These are phyloP conservation scores for Boeremia lycopersici DNA, from an alignment of 2,329 filamentous ascomycete genomes.

Conservation along the genomic window DNA sequence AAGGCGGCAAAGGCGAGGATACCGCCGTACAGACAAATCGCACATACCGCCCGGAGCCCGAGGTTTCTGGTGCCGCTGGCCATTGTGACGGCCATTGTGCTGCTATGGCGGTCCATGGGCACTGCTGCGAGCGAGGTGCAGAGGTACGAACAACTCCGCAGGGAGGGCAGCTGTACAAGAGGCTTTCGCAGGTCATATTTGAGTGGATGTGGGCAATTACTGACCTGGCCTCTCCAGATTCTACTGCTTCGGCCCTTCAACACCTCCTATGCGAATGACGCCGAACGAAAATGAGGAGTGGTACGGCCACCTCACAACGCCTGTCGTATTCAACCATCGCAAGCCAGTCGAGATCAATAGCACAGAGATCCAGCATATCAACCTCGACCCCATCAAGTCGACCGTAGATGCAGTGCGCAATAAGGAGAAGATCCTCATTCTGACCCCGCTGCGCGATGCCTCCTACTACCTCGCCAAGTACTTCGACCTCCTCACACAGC, in stretches of 20 bases:
- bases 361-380: slow-evolving; percentile 75
- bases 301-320: slow-evolving; percentile 87
- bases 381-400: slow-evolving; percentile 85
- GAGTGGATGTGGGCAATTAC: slow-evolving; percentile 4
- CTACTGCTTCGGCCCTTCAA: slow-evolving; percentile 94
- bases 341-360: slow-evolving; percentile 84
- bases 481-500: slow-evolving; percentile 87
- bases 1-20: slow-evolving; percentile 83
- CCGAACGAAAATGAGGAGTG: slow-evolving; percentile 89
- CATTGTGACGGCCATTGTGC: slow-evolving; percentile 71
- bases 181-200: slow-evolving; percentile 2
- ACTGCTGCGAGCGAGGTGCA: slow-evolving; percentile 85
- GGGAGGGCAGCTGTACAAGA: neutral
- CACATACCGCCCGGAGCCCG: slow-evolving; percentile 71
- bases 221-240: slow-evolving; percentile 66
- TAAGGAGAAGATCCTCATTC: slow-evolving; percentile 85
- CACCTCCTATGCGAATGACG: slow-evolving; percentile 95
- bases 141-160: slow-evolving; percentile 64
- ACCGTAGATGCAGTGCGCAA: slow-evolving; percentile 79
- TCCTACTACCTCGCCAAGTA: slow-evolving; percentile 82
- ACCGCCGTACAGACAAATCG: slow-evolving; percentile 72
- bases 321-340: slow-evolving; percentile 96
- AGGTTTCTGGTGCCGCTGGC: slow-evolving; percentile 77
- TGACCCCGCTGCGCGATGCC: slow-evolving; percentile 92
- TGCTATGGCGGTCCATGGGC: slow-evolving; percentile 88